A percentile compares a stretch with the other conserved stretches of the same genome.
Evolutionary conservation across 106 monocot genomes (phyloP).

Genomic region (Apostasia ramifera): DNA sequence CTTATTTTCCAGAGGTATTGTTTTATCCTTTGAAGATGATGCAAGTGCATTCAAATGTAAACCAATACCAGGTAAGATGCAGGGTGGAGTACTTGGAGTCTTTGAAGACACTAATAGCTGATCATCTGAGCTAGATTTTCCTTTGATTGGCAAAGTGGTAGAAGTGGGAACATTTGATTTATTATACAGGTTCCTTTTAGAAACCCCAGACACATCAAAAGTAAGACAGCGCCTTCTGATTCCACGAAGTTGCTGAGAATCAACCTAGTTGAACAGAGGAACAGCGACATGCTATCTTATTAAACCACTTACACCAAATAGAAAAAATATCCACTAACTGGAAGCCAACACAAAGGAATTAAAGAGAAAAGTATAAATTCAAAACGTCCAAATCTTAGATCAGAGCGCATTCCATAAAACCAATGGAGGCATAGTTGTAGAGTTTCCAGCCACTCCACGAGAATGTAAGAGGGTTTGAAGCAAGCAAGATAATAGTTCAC

Average conservation of each 20-base stretch:
- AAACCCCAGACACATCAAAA: constrained; percentile 59
- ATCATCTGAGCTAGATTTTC: constrained; percentile 23
- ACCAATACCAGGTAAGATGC: constrained; percentile 68
- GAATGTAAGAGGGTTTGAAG: too few relatives aligned
- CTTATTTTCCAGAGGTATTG: constrained; percentile 23
- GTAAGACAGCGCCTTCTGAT: constrained; percentile 78
- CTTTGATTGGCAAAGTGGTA: constrained; percentile 19
- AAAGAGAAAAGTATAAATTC: not conserved
- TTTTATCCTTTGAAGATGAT: constrained; percentile 39
- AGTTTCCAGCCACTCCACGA: too few relatives aligned
- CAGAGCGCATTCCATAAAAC: not conserved
- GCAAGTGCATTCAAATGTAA: constrained; percentile 92
- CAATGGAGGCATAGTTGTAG: not conserved
- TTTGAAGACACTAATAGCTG: constrained; percentile 20
- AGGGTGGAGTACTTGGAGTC: not conserved
- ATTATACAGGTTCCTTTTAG: constrained; percentile 20
- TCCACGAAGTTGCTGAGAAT: constrained; percentile 58
- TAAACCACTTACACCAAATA: not conserved
- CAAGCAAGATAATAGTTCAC: too few relatives aligned
- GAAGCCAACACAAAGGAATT: not conserved
- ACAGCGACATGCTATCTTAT: not conserved
- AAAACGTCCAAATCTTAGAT: too few relatives aligned
- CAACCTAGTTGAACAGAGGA: constrained; percentile 35
- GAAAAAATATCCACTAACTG: not conserved
- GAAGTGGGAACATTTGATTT: constrained; percentile 15